Percentiles rank a stretch among this genome's conserved stretches.
Conservation (phyloP, 768 basidiomycete genomes). For the Termitomyces sp. region DNA sequence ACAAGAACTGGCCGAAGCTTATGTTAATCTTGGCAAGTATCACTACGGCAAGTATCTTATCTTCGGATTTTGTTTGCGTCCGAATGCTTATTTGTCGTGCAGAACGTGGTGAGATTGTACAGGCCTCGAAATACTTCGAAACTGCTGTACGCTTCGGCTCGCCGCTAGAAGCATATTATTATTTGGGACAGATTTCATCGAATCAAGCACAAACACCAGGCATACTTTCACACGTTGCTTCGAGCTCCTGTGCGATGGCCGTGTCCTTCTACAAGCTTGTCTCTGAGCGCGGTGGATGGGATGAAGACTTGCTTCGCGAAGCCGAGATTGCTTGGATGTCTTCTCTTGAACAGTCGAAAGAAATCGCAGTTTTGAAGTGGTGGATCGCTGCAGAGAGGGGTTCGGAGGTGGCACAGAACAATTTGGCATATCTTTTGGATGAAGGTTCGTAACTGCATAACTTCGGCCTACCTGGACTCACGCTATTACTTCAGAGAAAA, state of each 20-base stretch:
- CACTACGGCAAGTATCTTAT: conserved; percentile 46
- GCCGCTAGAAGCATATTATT: conserved; percentile 92
- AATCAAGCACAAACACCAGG: conserved; percentile 41
- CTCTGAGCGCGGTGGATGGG: conserved; percentile 86
- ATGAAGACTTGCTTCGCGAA: conserved; percentile 74
- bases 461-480: background rate
- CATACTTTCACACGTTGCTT: conserved; percentile 42
- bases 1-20: conserved; percentile 88
- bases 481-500: conserved; percentile 47
- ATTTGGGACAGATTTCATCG: conserved; percentile 80
- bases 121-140: conserved; percentile 77
- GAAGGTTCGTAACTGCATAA: conserved; percentile 53
- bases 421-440: conserved; percentile 88
- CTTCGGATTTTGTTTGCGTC: background rate
- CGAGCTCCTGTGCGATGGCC: conserved; percentile 82
- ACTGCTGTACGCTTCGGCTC: conserved; percentile 83
- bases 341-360: conserved; percentile 64
- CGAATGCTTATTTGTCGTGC: conserved; percentile 8
- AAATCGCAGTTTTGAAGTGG: conserved; percentile 89
- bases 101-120: conserved; percentile 66
- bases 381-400: conserved; percentile 94
- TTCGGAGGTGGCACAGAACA: conserved; percentile 90
- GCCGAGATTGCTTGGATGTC: conserved; percentile 75
- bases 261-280: conserved; percentile 93
- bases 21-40: conserved; percentile 85